These are phyloP conservation scores for Ustilago shanxiensis DNA, from an alignment of 1,284 basidiomycete species.

Conservation along the genomic window DNA sequence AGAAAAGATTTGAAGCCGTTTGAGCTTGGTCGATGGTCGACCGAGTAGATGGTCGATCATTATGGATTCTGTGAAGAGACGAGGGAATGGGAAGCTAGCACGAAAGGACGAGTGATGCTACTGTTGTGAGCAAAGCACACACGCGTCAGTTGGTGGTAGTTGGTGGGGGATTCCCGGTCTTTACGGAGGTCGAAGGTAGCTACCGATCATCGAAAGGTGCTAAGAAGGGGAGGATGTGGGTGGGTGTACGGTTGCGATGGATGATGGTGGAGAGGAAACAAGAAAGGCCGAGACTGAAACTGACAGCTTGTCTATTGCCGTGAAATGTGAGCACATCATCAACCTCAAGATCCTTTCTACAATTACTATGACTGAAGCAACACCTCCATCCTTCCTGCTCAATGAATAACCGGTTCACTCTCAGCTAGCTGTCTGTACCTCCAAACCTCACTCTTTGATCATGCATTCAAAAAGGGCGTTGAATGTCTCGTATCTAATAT, in stretches of 20 bases:
- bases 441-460: too few relatives aligned
- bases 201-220: conserved; percentile 1
- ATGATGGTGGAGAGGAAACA: neutral
- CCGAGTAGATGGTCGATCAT: conserved; percentile 67
- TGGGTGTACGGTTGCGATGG: neutral
- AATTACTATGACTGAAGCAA: too few relatives aligned
- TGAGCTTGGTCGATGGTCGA: conserved; percentile 62
- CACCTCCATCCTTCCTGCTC: too few relatives aligned
- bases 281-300: too few relatives aligned
- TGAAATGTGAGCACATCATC: too few relatives aligned
- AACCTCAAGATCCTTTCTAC: too few relatives aligned
- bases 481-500: too few relatives aligned
- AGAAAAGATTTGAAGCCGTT: conserved; percentile 57
- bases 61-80: neutral
- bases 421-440: too few relatives aligned
- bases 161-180: neutral
- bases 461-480: too few relatives aligned
- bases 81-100: neutral
- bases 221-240: neutral
- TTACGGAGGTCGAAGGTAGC: neutral
- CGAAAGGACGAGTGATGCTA: neutral
- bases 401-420: too few relatives aligned
- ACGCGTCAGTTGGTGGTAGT: neutral
- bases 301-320: too few relatives aligned
- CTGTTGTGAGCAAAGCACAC: neutral